These are phyloP conservation scores for Verticillium tricorpus DNA, from an alignment of 2,329 filamentous ascomycete genomes.

Conservation along the genomic window DNA sequence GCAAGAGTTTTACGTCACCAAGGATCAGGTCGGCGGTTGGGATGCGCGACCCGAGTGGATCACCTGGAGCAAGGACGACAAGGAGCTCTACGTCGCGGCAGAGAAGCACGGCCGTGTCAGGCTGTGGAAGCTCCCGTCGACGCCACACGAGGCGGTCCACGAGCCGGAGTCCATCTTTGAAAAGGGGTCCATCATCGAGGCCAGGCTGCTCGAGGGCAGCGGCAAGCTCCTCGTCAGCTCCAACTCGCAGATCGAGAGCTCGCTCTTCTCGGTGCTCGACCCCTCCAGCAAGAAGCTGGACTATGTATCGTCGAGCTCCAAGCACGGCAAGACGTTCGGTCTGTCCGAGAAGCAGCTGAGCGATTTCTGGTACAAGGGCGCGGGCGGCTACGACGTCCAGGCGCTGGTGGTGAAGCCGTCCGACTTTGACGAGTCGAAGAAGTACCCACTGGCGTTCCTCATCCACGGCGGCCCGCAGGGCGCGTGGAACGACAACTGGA, in stretches of 20 bases:
- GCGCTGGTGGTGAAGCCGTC: constrained; percentile 65
- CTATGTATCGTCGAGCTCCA: constrained; percentile 59
- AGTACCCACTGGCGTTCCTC: constrained; percentile 73
- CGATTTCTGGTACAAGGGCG: constrained; percentile 64
- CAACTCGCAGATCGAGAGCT: constrained; percentile 69
- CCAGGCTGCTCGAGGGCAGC: constrained; percentile 44
- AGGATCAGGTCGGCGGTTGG: constrained; percentile 61
- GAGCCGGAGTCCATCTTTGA: constrained; percentile 45
- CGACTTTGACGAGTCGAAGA: constrained; percentile 63
- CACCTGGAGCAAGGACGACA: constrained; percentile 54
- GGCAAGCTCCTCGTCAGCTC: constrained; percentile 58
- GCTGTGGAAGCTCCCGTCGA: constrained; percentile 58
- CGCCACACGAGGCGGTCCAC: constrained; percentile 41
- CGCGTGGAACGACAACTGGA: constrained; percentile 72
- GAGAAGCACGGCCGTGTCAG: constrained; percentile 62
- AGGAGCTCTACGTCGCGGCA: constrained; percentile 66
- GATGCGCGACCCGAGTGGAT: constrained; percentile 53
- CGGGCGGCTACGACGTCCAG: constrained; percentile 61
- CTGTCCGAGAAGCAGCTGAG: constrained; percentile 58
- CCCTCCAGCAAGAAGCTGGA: constrained; percentile 29
- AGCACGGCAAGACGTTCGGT: constrained; percentile 62
- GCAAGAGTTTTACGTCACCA: constrained; percentile 57
- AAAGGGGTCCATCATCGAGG: constrained; percentile 50
- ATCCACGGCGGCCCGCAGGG: constrained; percentile 83
- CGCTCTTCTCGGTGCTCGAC: constrained; percentile 59